Conservation (phyloP, 176 grass and related monocot species). For the Rhynchospora breviuscula region DNA sequence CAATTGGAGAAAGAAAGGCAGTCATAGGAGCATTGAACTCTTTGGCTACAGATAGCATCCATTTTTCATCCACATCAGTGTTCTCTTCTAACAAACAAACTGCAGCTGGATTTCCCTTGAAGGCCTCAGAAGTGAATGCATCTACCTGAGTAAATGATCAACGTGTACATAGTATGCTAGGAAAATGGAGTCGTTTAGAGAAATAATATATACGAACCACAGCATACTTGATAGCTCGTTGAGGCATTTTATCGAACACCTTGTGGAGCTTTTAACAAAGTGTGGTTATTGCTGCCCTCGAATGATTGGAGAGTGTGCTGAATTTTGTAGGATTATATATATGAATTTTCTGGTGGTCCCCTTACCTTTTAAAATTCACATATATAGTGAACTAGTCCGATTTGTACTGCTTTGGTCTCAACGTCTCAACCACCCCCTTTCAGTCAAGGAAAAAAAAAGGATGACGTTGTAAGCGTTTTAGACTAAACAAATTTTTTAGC, state of each 20-base stretch:
- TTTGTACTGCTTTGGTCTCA: background rate
- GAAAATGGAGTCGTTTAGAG: background rate
- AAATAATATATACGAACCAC: background rate
- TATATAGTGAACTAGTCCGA: background rate
- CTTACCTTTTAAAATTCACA: background rate
- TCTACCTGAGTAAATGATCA: conserved; percentile 34
- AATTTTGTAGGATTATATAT: background rate
- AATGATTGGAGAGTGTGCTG: background rate
- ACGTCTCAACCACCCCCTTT: background rate
- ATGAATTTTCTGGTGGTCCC: background rate
- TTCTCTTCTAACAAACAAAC: conserved; percentile 34
- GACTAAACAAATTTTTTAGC: no score
- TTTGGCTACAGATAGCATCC: conserved; percentile 44
- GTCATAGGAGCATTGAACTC: conserved; percentile 43
- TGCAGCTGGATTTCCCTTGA: conserved; percentile 45
- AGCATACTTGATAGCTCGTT: conserved; percentile 12
- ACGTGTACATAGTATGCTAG: background rate
- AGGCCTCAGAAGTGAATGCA: conserved; percentile 37
- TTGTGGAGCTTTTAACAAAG: background rate
- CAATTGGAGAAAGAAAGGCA: conserved; percentile 13
- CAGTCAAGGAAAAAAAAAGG: background rate
- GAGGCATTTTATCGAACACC: conserved; percentile 19
- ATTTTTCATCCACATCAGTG: conserved; percentile 15
- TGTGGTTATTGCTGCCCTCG: background rate
- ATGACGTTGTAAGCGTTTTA: no score